These are phyloP conservation scores for Ustilago trichophora DNA, from an alignment of 1,284 basidiomycete species.

Conservation along the genomic window DNA sequence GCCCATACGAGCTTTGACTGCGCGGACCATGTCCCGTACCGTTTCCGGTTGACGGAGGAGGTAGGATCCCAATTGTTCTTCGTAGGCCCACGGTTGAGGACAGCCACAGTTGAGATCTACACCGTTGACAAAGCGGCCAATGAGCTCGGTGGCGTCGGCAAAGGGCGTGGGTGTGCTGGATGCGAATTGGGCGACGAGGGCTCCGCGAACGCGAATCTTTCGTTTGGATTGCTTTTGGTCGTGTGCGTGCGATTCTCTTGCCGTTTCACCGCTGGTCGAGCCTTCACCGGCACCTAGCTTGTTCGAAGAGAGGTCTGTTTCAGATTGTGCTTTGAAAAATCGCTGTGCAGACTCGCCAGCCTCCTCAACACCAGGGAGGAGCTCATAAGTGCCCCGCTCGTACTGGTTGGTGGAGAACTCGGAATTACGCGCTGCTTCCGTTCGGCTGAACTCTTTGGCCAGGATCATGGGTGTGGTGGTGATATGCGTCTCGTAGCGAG, in stretches of 20 bases:
- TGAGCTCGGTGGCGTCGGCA: slow-evolving; percentile 72
- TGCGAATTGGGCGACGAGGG: slow-evolving; percentile 72
- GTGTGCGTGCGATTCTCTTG: slow-evolving; percentile 13
- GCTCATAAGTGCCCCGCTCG: slow-evolving; percentile 71
- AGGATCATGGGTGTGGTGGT: slow-evolving; percentile 75
- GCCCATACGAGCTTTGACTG: slow-evolving; percentile 71
- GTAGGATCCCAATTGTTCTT: slow-evolving; percentile 72
- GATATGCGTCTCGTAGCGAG: slow-evolving; percentile 72
- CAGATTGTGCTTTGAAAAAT: not conserved
- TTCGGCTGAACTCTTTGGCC: slow-evolving; percentile 71
- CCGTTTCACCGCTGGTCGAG: slow-evolving; percentile 11
- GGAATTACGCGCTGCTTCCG: slow-evolving; percentile 70
- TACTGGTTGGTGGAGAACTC: slow-evolving; percentile 71
- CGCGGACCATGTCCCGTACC: slow-evolving; percentile 71
- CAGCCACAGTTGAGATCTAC: slow-evolving; percentile 73
- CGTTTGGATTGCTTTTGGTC: slow-evolving; percentile 9
- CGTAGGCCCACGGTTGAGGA: slow-evolving; percentile 64
- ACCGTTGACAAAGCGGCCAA: slow-evolving; percentile 71
- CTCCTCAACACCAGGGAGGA: slow-evolving; percentile 61
- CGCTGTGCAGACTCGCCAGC: slow-evolving; percentile 17
- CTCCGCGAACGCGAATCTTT: slow-evolving; percentile 68
- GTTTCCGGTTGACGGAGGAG: slow-evolving; percentile 72
- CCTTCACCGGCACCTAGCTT: not conserved
- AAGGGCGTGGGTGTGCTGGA: slow-evolving; percentile 70
- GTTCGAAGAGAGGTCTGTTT: not conserved